Evolutionary conservation across 2,329 filamentous ascomycete genomes (phyloP).

Genomic region (Aureobasidium leucospermi): DNA sequence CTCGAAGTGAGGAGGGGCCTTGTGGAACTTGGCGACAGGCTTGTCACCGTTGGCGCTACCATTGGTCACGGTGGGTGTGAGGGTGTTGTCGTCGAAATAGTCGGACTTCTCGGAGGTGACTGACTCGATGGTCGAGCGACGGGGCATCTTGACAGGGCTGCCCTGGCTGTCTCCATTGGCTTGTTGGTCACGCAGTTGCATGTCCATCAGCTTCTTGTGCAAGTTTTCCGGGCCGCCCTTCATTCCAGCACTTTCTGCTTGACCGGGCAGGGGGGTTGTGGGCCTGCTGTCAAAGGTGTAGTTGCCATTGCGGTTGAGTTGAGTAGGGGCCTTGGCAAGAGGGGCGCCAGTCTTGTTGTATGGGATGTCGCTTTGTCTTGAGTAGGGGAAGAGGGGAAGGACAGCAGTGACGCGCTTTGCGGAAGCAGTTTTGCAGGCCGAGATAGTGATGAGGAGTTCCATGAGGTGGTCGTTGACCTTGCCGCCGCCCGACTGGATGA

Average conservation of each 20-base stretch:
- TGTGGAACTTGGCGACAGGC: constrained; percentile 39
- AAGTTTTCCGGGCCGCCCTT: constrained; percentile 62
- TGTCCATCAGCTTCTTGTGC: constrained; percentile 65
- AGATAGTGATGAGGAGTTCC: constrained; percentile 95
- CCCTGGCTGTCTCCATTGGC: constrained; percentile 20
- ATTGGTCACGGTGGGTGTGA: constrained; percentile 15
- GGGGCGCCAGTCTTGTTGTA: constrained; percentile 95
- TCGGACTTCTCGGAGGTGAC: constrained; percentile 24
- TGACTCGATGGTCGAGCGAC: constrained; percentile 24
- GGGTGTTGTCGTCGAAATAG: constrained; percentile 18
- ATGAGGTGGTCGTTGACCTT: constrained; percentile 95
- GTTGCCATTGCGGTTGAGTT: constrained; percentile 44
- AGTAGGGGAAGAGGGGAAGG: constrained; percentile 93
- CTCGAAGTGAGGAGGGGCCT: constrained; percentile 53
- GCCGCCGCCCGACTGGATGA: constrained; percentile 88
- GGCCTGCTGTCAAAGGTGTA: constrained; percentile 91
- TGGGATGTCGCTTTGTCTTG: constrained; percentile 87
- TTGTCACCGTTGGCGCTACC: constrained; percentile 56
- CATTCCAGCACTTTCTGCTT: constrained; percentile 58
- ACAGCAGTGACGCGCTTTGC: constrained; percentile 90
- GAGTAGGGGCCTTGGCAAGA: constrained; percentile 59
- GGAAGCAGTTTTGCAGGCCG: constrained; percentile 92
- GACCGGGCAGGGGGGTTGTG: constrained; percentile 69
- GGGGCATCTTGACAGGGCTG: constrained; percentile 8
- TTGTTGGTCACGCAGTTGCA: constrained; percentile 54